A percentile compares a stretch with the other conserved stretches of the same genome.
Conservation (phyloP, 441 rosid genomes). For the Metrosideros polymorpha region DNA sequence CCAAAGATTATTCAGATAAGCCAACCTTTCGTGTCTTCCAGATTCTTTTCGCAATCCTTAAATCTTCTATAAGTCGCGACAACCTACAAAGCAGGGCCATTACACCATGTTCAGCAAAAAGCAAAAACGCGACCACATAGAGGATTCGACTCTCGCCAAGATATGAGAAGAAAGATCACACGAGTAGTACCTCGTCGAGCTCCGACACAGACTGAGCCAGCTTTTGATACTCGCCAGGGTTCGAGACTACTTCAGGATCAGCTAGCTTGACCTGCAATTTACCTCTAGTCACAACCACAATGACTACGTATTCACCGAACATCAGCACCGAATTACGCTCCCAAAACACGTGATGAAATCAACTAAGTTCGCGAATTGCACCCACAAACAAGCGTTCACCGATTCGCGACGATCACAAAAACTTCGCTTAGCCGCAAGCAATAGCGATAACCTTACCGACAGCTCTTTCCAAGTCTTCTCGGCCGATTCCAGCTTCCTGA, state of each 20-base stretch:
- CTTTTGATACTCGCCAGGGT: constrained; percentile 74
- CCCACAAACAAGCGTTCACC: neutral
- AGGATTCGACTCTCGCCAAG: neutral
- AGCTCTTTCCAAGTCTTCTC: constrained; percentile 94
- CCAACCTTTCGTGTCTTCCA: constrained; percentile 69
- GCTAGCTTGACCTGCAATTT: constrained; percentile 63
- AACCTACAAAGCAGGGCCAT: constrained; percentile 29
- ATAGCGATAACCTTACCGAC: constrained; percentile 40
- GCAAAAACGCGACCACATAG: neutral
- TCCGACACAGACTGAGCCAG: constrained; percentile 79
- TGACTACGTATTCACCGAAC: neutral
- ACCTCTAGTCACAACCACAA: neutral
- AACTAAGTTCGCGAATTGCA: neutral
- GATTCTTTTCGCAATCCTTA: constrained; percentile 75
- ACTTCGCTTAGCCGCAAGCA: neutral
- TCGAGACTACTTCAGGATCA: constrained; percentile 79
- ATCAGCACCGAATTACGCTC: neutral
- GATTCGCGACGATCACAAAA: neutral
- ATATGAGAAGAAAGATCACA: neutral
- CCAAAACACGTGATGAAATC: neutral
- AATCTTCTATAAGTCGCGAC: constrained; percentile 58
- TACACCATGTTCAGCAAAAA: neutral
- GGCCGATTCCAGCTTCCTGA: constrained; percentile 78
- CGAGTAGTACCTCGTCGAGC: constrained; percentile 58
- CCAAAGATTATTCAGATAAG: neutral